These are phyloP conservation scores for Mallotus japonicus DNA, from an alignment of 441 rosid species.

Conservation along the genomic window DNA sequence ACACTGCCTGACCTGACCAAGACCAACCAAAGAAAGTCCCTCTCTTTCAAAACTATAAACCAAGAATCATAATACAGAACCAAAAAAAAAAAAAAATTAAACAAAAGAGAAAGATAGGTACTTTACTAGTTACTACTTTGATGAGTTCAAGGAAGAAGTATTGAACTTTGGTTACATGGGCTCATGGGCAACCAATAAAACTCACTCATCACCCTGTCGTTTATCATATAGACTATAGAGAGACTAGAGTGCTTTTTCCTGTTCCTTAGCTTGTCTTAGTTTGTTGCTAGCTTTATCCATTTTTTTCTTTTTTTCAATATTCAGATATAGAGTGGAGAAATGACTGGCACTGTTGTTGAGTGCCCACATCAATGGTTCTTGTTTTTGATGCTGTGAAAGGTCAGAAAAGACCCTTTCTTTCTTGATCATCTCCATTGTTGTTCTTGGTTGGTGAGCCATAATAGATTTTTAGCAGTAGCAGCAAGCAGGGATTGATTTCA, in stretches of 20 bases:
- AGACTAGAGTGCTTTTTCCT: neutral
- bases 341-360: neutral
- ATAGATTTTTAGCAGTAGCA: too few species aligned
- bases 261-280: neutral
- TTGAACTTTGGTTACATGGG: neutral
- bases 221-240: too few species aligned
- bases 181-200: neutral
- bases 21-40: neutral
- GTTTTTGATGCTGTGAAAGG: neutral
- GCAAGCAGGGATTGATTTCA: too few species aligned
- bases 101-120: neutral
- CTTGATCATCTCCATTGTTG: neutral
- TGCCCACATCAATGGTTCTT: neutral
- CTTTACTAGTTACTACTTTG: neutral
- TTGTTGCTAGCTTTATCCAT: neutral
- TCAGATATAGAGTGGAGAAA: neutral
- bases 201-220: conserved; percentile 3
- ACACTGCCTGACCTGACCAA: conserved; percentile 8
- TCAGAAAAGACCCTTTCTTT: conserved; percentile 12
- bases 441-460: neutral
- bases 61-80: neutral
- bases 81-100: neutral
- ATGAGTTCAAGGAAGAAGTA: neutral
- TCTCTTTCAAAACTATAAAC: neutral
- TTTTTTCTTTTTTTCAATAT: neutral